phyloP scores from a whole-genome alignment of 2,329 filamentous ascomycete species.

The Arthrobotrys entomopaga region DNA sequence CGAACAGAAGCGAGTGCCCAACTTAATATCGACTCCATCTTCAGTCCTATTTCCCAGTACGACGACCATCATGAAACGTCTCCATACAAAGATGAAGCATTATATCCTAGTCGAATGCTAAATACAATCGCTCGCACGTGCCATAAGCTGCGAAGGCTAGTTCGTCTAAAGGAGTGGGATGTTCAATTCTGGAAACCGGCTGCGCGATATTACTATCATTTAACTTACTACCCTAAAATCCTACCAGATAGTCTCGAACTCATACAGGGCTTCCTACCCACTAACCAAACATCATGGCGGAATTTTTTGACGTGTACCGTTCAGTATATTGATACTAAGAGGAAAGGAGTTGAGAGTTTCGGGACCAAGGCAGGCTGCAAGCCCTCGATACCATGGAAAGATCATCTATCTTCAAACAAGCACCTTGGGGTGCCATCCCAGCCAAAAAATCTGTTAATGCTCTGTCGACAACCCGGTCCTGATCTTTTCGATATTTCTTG shows the following conservation, averaged over 20 bases:
- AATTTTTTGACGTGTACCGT: conserved; percentile 58
- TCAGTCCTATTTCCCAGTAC: conserved; percentile 7
- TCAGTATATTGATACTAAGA: conserved; percentile 56
- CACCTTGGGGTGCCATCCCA: conserved; percentile 14
- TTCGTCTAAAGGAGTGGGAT: conserved; percentile 55
- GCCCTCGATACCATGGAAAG: conserved; percentile 54
- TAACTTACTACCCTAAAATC: conserved; percentile 45
- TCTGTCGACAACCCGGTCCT: conserved; percentile 57
- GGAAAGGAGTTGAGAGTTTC: conserved; percentile 56
- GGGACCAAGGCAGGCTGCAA: conserved; percentile 56
- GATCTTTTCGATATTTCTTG: conserved; percentile 55
- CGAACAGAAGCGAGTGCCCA: conserved; percentile 10
- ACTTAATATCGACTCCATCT: conserved; percentile 26
- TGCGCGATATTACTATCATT: conserved; percentile 56
- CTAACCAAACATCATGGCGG: conserved; percentile 58
- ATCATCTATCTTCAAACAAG: conserved; percentile 28
- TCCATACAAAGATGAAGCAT: conserved; percentile 36
- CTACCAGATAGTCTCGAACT: conserved; percentile 56
- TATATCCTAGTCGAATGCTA: conserved; percentile 44
- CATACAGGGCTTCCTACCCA: conserved; percentile 56
- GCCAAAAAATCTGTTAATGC: conserved; percentile 54
- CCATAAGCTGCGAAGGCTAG: conserved; percentile 52
- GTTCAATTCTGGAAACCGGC: conserved; percentile 57
- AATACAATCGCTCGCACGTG: conserved; percentile 54
- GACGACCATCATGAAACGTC: conserved; percentile 26